Conservation (phyloP, 2,329 filamentous ascomycete genomes). For the Gremmenia infestans region DNA sequence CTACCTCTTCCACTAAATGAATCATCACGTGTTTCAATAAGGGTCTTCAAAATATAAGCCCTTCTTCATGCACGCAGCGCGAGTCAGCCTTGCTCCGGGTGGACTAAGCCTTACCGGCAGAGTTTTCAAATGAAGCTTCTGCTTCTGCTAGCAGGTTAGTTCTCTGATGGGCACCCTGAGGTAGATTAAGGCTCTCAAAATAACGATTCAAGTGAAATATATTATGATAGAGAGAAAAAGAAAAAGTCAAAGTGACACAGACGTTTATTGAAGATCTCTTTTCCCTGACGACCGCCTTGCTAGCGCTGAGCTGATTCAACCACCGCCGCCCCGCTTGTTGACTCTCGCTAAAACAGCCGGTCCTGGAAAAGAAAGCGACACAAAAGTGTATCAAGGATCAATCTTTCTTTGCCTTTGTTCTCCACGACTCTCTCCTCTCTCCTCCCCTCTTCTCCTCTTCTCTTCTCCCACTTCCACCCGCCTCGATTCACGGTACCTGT, state of each 20-base stretch:
- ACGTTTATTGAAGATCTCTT: no score
- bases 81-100: background rate
- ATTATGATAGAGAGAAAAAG: no score
- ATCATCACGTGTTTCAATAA: background rate
- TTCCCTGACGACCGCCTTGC: no score
- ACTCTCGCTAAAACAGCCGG: no score
- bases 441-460: conserved; percentile 11
- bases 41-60: background rate
- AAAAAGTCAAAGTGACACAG: no score
- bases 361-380: no score
- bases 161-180: background rate
- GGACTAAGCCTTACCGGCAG: background rate
- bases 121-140: background rate
- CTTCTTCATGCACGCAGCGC: background rate
- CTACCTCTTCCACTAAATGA: no score
- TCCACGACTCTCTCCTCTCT: background rate
- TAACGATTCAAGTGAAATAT: background rate
- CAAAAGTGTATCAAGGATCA: background rate
- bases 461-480: conserved; percentile 17
- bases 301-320: no score
- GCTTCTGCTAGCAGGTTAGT: background rate
- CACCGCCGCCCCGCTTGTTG: no score
- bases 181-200: background rate
- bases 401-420: background rate
- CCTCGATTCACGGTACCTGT: conserved; percentile 22